Percentiles rank a stretch among this genome's conserved stretches.
phyloP scores from a whole-genome alignment of 345 rosid genomes.

The Eucalyptus melliodora region DNA sequence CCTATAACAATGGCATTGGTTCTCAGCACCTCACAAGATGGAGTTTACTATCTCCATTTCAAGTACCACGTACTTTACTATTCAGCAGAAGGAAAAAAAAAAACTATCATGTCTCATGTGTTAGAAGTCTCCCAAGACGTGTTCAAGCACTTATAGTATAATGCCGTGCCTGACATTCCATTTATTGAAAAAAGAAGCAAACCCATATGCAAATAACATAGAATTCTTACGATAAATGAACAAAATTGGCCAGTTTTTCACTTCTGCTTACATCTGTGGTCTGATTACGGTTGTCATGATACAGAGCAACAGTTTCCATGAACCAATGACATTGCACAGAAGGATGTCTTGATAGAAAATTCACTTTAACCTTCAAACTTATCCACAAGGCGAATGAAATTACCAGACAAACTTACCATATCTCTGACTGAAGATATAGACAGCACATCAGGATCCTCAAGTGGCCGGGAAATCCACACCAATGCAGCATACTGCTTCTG shows the following conservation, averaged over 20 bases:
- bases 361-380: not conserved
- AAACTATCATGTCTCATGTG: not conserved
- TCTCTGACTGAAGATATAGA: conserved; percentile 49
- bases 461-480: conserved; percentile 88
- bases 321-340: not conserved
- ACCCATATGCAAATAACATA: not conserved
- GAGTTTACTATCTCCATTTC: not conserved
- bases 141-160: not conserved
- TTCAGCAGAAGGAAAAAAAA: not conserved
- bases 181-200: not conserved
- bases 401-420: conserved; percentile 25
- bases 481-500: conserved; percentile 96
- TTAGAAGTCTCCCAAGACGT: not conserved
- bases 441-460: conserved; percentile 52
- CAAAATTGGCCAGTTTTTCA: not conserved
- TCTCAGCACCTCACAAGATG: not conserved
- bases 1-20: not conserved
- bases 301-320: not conserved
- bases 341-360: not conserved
- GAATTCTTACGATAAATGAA: not conserved
- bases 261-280: not conserved
- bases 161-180: not conserved
- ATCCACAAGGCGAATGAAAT: not conserved
- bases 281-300: not conserved
- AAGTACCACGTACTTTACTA: not conserved